Conservation (phyloP, 2,329 filamentous ascomycete species). For the Aureobasidium sp. region DNA sequence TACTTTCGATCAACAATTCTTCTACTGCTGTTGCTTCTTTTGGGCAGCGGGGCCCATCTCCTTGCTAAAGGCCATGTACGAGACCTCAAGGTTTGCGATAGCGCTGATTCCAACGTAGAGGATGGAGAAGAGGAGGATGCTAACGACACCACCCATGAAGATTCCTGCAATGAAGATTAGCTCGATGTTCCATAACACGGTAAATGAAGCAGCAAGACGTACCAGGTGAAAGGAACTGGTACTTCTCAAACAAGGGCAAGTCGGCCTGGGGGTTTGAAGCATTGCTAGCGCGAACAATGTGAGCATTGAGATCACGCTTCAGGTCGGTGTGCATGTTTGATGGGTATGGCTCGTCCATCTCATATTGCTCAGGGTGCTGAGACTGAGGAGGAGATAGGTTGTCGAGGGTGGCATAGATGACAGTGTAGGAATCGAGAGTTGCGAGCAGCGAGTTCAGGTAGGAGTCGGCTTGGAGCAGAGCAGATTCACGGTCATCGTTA, state of each 20-base stretch:
- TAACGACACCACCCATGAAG: constrained; percentile 74
- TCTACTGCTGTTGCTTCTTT: constrained; percentile 55
- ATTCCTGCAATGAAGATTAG: constrained; percentile 51
- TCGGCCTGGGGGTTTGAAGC: constrained; percentile 27
- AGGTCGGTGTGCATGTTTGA: constrained; percentile 62
- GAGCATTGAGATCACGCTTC: constrained; percentile 54
- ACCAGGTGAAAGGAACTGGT: constrained; percentile 64
- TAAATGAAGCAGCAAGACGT: neutral
- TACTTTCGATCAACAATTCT: neutral
- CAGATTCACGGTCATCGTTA: constrained; percentile 1
- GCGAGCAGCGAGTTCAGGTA: constrained; percentile 14
- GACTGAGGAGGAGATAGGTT: constrained; percentile 21
- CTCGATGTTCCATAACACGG: neutral
- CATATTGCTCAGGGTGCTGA: constrained; percentile 43
- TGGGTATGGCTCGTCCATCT: constrained; percentile 56
- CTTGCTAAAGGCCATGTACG: constrained; percentile 93
- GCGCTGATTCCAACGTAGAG: constrained; percentile 71
- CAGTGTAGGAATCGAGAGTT: constrained; percentile 52
- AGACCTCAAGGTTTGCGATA: constrained; percentile 74
- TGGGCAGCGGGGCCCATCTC: constrained; percentile 84
- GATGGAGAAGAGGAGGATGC: constrained; percentile 66
- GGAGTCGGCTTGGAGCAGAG: constrained; percentile 12
- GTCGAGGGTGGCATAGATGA: constrained; percentile 63
- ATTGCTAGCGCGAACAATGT: constrained; percentile 35
- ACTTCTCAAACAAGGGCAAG: constrained; percentile 73